Percentiles rank a stretch among this genome's conserved stretches.
Evolutionary conservation across 2,329 filamentous ascomycete species (phyloP).

Genomic region (Colletotrichum tofieldiae): DNA sequence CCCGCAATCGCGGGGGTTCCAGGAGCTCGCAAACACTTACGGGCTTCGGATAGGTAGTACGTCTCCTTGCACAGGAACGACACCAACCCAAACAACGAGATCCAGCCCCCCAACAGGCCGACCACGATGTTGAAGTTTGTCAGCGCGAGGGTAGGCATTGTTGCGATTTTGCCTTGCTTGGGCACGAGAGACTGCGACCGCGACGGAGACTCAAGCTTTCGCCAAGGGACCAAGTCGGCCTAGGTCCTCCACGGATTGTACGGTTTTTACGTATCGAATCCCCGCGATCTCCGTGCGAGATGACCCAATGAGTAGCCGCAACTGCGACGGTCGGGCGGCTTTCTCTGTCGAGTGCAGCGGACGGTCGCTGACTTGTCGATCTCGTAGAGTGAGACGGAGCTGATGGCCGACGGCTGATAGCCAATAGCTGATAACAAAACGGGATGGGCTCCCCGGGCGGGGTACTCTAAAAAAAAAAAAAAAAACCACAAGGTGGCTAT

Average conservation of each 20-base stretch:
- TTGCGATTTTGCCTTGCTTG: conserved; percentile 41
- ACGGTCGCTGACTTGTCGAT: not conserved
- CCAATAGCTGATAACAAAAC: not conserved
- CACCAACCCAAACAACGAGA: conserved; percentile 91
- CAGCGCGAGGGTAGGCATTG: conserved; percentile 59
- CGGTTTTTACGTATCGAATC: conserved; percentile 13
- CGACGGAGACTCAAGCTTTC: conserved; percentile 37
- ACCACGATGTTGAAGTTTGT: conserved; percentile 84
- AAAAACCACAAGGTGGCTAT: conserved; percentile 56
- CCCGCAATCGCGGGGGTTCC: not conserved
- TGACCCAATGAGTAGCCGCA: conserved; percentile 22
- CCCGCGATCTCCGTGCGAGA: conserved; percentile 20
- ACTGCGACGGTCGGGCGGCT: not conserved
- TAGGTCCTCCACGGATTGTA: not conserved
- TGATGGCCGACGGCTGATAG: not conserved
- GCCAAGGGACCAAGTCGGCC: conserved; percentile 25
- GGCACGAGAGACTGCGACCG: not conserved
- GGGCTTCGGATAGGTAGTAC: conserved; percentile 91
- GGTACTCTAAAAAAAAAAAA: not conserved
- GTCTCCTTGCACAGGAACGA: conserved; percentile 92
- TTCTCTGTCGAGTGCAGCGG: not conserved
- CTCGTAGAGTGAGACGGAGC: not conserved
- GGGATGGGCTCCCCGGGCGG: not conserved
- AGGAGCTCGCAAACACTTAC: conserved; percentile 65
- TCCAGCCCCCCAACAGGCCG: conserved; percentile 86